Conservation (phyloP, 1,284 basidiomycete species). For the Stygiomarasmius scandens region DNA sequence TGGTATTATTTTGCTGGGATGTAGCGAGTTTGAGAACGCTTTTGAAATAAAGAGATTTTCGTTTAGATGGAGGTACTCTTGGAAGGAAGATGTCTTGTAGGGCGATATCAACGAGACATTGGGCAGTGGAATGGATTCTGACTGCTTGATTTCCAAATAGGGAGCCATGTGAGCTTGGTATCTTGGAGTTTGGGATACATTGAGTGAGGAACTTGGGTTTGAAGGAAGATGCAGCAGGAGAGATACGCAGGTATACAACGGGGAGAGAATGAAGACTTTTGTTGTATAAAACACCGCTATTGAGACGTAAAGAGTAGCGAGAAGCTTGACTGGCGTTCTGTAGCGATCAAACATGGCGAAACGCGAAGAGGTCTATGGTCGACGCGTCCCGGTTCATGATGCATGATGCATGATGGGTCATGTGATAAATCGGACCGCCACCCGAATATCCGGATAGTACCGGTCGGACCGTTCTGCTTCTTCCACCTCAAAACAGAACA, state of each 20-base stretch:
- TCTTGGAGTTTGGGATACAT: no score
- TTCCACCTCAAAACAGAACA: no score
- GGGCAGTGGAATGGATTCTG: not conserved
- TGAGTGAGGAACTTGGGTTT: not conserved
- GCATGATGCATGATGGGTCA: no score
- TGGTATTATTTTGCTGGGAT: constrained; percentile 74
- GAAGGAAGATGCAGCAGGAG: constrained; percentile 6
- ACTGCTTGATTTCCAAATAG: constrained; percentile 5
- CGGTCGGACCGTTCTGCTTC: no score
- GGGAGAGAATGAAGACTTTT: constrained; percentile 28
- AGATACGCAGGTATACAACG: constrained; percentile 20
- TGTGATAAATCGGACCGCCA: no score
- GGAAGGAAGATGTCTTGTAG: constrained; percentile 18
- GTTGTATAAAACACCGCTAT: constrained; percentile 38
- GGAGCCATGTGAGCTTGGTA: not conserved
- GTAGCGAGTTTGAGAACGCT: constrained; percentile 66
- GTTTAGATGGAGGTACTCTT: constrained; percentile 32
- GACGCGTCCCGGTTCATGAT: no score
- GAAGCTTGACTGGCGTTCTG: constrained; percentile 13
- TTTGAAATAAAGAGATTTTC: constrained; percentile 62
- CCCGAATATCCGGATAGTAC: no score
- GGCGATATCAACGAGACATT: not conserved
- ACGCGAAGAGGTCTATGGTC: no score
- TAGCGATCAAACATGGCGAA: constrained; percentile 2
- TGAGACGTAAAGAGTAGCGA: constrained; percentile 26